phyloP scores from a whole-genome alignment of 1,139 yeast genomes.

The Taphrina populina region DNA sequence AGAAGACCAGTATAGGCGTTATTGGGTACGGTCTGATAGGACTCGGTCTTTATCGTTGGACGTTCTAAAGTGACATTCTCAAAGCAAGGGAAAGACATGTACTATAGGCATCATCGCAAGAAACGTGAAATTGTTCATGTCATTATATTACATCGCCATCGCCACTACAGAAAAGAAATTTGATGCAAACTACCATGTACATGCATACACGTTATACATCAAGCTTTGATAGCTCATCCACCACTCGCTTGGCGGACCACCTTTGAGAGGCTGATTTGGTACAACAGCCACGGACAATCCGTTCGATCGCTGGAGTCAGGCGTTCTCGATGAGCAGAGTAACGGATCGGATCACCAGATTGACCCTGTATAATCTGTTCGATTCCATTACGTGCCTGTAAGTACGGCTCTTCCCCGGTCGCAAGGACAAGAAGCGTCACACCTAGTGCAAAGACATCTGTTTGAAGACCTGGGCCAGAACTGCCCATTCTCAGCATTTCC shows the following conservation, averaged over 20 bases:
- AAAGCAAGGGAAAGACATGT: no score
- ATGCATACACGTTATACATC: no score
- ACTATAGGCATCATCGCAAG: no score
- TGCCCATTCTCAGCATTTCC: constrained; percentile 6
- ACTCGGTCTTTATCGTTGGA: constrained; percentile 21
- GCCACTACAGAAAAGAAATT: no score
- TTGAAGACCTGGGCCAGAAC: neutral
- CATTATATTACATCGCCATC: no score
- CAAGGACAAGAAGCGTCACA: constrained; percentile 20
- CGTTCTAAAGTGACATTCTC: no score
- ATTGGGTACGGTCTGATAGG: constrained; percentile 22
- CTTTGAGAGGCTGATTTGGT: constrained; percentile 7
- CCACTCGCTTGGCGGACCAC: constrained; percentile 11
- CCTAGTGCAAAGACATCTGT: constrained; percentile 24
- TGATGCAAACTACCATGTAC: no score
- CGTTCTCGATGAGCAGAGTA: neutral
- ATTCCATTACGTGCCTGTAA: constrained; percentile 14
- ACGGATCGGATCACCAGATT: constrained; percentile 25
- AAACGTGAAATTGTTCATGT: no score
- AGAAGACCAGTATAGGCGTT: neutral
- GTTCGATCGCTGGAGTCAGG: constrained; percentile 6
- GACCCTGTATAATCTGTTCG: constrained; percentile 20
- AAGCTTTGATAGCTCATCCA: no score
- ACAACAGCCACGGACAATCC: constrained; percentile 18
- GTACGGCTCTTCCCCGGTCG: constrained; percentile 26